Conservation (phyloP, 352 stramenopile genomes). For the Aphanomyces invadans region DNA sequence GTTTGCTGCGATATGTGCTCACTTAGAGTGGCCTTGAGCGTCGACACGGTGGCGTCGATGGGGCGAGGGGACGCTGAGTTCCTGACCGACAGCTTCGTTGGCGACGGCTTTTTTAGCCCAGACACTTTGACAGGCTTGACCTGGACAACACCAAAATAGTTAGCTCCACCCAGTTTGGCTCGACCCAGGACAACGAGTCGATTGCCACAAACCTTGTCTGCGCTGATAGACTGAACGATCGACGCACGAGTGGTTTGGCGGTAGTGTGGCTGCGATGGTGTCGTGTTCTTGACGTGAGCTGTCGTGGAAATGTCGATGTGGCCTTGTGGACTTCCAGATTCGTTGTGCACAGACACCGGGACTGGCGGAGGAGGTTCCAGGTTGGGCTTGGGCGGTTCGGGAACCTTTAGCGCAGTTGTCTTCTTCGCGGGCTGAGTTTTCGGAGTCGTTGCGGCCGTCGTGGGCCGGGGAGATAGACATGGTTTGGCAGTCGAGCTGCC, state of each 20-base stretch:
- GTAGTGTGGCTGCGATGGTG: neutral
- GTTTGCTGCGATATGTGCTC: constrained; percentile 16
- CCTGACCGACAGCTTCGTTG: neutral
- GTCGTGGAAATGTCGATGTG: neutral
- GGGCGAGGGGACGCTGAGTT: neutral
- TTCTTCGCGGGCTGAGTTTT: neutral
- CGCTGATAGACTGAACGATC: neutral
- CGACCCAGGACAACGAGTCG: too few relatives aligned
- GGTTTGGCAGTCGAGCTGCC: neutral
- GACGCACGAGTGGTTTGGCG: neutral
- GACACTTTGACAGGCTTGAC: neutral
- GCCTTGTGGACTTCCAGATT: neutral
- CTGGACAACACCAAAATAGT: neutral
- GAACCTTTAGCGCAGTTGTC: neutral
- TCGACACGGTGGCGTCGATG: neutral
- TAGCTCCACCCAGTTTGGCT: too few relatives aligned
- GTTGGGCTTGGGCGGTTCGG: neutral
- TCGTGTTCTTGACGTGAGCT: neutral
- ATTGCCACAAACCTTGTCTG: neutral
- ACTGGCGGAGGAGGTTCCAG: neutral
- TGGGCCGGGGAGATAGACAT: neutral
- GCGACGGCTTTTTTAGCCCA: neutral
- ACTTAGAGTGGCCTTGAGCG: neutral
- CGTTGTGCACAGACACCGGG: neutral
- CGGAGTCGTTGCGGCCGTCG: neutral